These are phyloP conservation scores for Saccharomycopsis amapae DNA, from an alignment of 805 yeast species.

Conservation along the genomic window DNA sequence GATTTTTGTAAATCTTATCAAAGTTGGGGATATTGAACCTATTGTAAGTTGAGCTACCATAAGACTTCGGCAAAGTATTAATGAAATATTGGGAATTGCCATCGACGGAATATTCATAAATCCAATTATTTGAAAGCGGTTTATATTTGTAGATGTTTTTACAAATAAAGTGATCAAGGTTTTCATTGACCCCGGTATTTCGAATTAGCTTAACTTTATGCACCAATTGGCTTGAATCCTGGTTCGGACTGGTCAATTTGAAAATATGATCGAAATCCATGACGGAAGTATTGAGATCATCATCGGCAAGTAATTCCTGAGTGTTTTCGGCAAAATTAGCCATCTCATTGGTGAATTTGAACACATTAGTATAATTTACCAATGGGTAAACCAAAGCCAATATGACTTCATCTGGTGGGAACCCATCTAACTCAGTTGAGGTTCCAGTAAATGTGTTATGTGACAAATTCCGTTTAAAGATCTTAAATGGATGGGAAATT, in stretches of 20 bases:
- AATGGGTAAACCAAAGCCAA: slow-evolving; percentile 15
- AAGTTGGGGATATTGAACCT: no score
- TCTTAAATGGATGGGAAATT: background rate
- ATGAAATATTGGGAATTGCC: no score
- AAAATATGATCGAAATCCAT: background rate
- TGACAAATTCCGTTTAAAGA: slow-evolving; percentile 14
- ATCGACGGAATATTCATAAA: no score
- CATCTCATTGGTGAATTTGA: slow-evolving; percentile 11
- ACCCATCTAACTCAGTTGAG: slow-evolving; percentile 5
- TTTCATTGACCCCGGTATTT: slow-evolving; percentile 2
- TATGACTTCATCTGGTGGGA: slow-evolving; percentile 12
- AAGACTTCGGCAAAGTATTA: no score
- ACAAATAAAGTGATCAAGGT: background rate
- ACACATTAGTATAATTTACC: slow-evolving; percentile 13
- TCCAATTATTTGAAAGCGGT: no score
- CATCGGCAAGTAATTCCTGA: background rate
- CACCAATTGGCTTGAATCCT: no score
- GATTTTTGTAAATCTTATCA: background rate
- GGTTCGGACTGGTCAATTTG: no score
- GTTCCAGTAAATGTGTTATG: background rate
- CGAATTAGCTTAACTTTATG: background rate
- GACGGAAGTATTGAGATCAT: background rate
- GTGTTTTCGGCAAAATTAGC: slow-evolving; percentile 13
- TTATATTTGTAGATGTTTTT: no score
- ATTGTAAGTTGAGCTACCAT: no score